Percentiles rank a stretch among this genome's conserved stretches.
These are phyloP conservation scores for Hypericum androsaemum DNA, from an alignment of 345 rosid genomes.

Conservation along the genomic window DNA sequence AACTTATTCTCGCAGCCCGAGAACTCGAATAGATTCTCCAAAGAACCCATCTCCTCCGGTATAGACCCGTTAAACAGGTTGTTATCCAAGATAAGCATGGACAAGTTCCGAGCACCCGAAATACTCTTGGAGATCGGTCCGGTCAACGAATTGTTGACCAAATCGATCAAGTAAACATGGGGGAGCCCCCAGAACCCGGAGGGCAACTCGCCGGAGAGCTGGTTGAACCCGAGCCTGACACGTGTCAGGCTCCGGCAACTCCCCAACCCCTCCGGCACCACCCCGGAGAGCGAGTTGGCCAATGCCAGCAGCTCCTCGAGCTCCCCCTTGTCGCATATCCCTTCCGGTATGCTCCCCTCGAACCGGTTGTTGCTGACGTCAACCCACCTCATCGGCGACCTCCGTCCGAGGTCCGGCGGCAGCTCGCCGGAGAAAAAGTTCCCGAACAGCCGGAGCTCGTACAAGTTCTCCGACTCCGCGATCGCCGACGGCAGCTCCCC, in stretches of 20 bases:
- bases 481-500: conserved; percentile 61
- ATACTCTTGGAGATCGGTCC: conserved; percentile 55
- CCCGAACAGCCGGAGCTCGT: conserved; percentile 72
- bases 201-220: conserved; percentile 69
- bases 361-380: conserved; percentile 69
- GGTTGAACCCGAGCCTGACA: conserved; percentile 61
- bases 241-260: conserved; percentile 58
- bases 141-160: conserved; percentile 47
- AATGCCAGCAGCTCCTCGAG: conserved; percentile 67
- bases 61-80: conserved; percentile 60
- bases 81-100: conserved; percentile 45
- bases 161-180: conserved; percentile 61
- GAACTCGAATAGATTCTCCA: conserved; percentile 41
- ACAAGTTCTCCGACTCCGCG: conserved; percentile 55
- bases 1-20: conserved; percentile 55
- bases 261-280: conserved; percentile 46
- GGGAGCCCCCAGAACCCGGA: conserved; percentile 84
- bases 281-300: conserved; percentile 59
- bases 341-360: conserved; percentile 51
- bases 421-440: conserved; percentile 58
- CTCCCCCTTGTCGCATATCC: conserved; percentile 52
- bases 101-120: conserved; percentile 55
- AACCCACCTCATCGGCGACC: conserved; percentile 66
- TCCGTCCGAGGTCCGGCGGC: conserved; percentile 60
- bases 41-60: conserved; percentile 68